These are phyloP conservation scores for Avena atlantica DNA, from an alignment of 176 grass and related monocot genomes.

Conservation along the genomic window DNA sequence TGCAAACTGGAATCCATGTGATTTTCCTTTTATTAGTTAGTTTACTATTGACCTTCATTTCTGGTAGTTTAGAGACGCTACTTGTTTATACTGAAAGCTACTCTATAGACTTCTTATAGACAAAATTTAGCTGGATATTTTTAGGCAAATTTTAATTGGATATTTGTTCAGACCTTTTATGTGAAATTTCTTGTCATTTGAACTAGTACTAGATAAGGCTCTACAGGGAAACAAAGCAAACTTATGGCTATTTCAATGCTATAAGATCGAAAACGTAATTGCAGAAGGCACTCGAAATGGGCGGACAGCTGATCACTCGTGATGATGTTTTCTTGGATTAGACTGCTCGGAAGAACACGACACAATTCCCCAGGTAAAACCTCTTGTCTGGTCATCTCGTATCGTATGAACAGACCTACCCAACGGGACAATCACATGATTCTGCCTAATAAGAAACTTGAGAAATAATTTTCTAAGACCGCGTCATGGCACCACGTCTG, in stretches of 20 bases:
- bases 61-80: too few species aligned
- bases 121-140: too few species aligned
- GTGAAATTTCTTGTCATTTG: too few species aligned
- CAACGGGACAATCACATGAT: not conserved
- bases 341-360: not conserved
- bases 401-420: slow-evolving; percentile 2
- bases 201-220: too few species aligned
- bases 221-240: not conserved
- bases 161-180: too few species aligned
- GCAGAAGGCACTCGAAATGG: not conserved
- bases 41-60: too few species aligned
- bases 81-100: too few species aligned
- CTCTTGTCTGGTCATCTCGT: not conserved
- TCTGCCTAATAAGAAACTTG: not conserved
- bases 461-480: slow-evolving; percentile 15
- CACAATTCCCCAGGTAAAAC: slow-evolving; percentile 24
- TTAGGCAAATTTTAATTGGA: too few species aligned
- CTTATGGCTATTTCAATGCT: not conserved
- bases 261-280: not conserved
- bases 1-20: not conserved
- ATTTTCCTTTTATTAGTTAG: too few species aligned
- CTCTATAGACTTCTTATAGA: too few species aligned
- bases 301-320: slow-evolving; percentile 26
- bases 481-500: slow-evolving; percentile 38
- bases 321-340: slow-evolving; percentile 52